Evolutionary conservation across 2,329 filamentous ascomycete species (phyloP).

Genomic region (Orbilia quercus): DNA sequence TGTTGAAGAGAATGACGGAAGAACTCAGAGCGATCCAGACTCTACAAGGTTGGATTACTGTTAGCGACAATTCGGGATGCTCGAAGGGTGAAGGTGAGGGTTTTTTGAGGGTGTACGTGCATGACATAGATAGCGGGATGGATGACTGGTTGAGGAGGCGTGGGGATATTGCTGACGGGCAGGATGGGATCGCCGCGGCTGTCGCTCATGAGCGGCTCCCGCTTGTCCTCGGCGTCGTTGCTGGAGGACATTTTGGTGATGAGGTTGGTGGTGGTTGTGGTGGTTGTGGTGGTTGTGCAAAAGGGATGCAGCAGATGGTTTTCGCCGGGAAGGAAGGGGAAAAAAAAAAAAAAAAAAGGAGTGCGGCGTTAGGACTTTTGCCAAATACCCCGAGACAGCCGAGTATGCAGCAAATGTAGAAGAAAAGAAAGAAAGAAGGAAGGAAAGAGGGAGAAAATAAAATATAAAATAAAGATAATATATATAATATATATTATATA

Average conservation of each 20-base stretch:
- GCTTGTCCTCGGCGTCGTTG: constrained; percentile 45
- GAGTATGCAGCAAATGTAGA: too few species aligned
- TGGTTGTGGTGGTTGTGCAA: not conserved
- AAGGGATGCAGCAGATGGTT: not conserved
- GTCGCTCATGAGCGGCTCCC: constrained; percentile 37
- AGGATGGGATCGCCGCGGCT: constrained; percentile 42
- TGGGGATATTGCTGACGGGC: constrained; percentile 63
- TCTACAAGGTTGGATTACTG: constrained; percentile 66
- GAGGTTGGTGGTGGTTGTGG: not conserved
- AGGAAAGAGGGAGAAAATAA: not conserved
- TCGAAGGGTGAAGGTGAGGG: constrained; percentile 6
- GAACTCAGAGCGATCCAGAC: constrained; percentile 93
- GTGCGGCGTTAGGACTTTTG: not conserved
- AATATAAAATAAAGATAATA: too few species aligned
- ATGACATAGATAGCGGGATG: constrained; percentile 88
- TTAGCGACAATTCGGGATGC: constrained; percentile 29
- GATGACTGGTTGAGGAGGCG: constrained; percentile 73
- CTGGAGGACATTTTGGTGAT: constrained; percentile 26
- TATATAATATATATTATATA: too few species aligned
- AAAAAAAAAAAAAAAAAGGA: not conserved
- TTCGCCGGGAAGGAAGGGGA: not conserved
- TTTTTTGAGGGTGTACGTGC: constrained; percentile 64
- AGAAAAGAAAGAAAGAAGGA: not conserved
- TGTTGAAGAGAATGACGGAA: constrained; percentile 98
- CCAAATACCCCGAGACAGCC: too few species aligned